phyloP scores from a whole-genome alignment of 306 rosid species.

The Vicia villosa region DNA sequence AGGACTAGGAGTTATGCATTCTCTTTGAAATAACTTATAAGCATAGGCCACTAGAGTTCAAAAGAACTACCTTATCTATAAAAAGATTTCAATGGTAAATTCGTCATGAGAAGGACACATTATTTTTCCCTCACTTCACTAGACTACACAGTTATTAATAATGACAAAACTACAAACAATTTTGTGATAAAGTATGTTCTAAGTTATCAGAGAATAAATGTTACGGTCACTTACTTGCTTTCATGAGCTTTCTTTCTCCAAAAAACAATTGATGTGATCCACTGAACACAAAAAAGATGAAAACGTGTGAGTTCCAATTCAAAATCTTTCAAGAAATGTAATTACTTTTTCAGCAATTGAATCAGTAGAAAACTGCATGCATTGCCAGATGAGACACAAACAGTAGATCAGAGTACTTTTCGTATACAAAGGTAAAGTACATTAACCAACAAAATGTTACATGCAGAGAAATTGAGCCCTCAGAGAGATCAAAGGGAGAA shows the following conservation, averaged over 20 bases:
- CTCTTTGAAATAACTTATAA: neutral
- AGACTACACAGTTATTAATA: neutral
- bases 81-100: neutral
- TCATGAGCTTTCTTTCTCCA: constrained; percentile 78
- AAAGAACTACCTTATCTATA: constrained; percentile 13
- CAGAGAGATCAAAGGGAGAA: constrained; percentile 17
- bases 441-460: constrained; percentile 1
- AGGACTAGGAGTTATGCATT: neutral
- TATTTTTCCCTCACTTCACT: constrained; percentile 20
- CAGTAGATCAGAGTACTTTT: neutral
- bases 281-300: constrained; percentile 54
- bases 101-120: neutral
- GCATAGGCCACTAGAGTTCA: constrained; percentile 10
- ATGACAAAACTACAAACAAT: constrained; percentile 10
- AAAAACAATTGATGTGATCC: constrained; percentile 62
- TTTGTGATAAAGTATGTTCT: constrained; percentile 14
- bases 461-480: constrained; percentile 8
- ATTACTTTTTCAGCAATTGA: constrained; percentile 19
- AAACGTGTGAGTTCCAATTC: constrained; percentile 16
- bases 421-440: neutral
- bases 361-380: constrained; percentile 13
- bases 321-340: constrained; percentile 12
- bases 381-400: neutral
- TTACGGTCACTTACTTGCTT: constrained; percentile 78
- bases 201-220: constrained; percentile 1